These are phyloP conservation scores for Fusarium gaditjirri DNA, from an alignment of 2,329 filamentous ascomycete species.

Conservation along the genomic window DNA sequence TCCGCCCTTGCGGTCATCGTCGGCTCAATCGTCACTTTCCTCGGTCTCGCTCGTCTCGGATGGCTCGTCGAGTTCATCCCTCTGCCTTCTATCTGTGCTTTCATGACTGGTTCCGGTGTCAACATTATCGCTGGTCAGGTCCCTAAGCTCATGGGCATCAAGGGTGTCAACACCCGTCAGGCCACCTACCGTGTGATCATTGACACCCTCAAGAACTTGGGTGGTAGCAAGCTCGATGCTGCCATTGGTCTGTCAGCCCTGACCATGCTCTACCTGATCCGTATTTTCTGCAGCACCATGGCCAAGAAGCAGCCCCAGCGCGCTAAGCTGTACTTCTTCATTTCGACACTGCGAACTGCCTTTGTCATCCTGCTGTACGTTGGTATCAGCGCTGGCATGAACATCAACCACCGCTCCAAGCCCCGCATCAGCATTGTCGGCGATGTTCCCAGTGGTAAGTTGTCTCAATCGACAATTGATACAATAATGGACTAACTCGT, in stretches of 20 bases:
- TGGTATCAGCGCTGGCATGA: constrained; percentile 77
- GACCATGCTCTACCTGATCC: constrained; percentile 74
- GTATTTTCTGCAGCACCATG: constrained; percentile 68
- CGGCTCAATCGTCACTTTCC: constrained; percentile 59
- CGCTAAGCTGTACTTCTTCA: constrained; percentile 80
- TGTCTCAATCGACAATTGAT: background rate
- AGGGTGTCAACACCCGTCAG: constrained; percentile 60
- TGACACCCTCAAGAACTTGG: constrained; percentile 59
- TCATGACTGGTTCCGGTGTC: constrained; percentile 65
- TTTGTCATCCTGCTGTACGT: constrained; percentile 87
- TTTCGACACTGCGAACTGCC: constrained; percentile 79
- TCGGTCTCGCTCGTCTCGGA: constrained; percentile 62
- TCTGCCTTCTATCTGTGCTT: constrained; percentile 62
- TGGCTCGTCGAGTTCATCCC: constrained; percentile 67
- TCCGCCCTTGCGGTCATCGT: constrained; percentile 60
- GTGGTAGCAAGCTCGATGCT: constrained; percentile 70
- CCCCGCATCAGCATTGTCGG: constrained; percentile 73
- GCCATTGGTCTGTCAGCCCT: constrained; percentile 78
- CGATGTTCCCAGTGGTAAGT: constrained; percentile 73
- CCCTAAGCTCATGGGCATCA: constrained; percentile 62
- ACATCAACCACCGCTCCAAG: constrained; percentile 66
- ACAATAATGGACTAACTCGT: background rate
- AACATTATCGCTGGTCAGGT: constrained; percentile 63
- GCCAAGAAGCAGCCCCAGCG: constrained; percentile 74
- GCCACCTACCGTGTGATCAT: constrained; percentile 62